These are phyloP conservation scores for Wallacemonas sp. DNA, from an alignment of 208 protist genomes.

Conservation along the genomic window DNA sequence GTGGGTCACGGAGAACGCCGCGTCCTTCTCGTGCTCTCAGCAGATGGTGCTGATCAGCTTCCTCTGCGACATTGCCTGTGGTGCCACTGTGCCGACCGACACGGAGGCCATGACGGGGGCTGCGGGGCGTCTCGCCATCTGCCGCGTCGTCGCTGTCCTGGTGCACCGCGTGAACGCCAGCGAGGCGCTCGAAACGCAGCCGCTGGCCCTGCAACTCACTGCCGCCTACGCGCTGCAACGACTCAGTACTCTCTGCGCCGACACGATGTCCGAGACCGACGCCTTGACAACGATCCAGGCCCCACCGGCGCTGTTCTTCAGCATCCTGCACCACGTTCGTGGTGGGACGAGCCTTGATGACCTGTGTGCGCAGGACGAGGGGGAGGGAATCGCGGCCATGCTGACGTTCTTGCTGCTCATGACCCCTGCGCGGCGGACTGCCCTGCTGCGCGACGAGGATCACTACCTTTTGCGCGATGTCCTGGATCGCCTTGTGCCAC, in stretches of 20 bases:
- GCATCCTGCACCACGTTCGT: conserved; percentile 54
- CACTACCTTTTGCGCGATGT: conserved; percentile 27
- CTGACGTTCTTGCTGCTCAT: conserved; percentile 46
- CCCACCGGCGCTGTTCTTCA: conserved; percentile 54
- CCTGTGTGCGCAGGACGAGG: conserved; percentile 26
- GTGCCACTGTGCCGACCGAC: background rate
- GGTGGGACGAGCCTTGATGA: conserved; percentile 13
- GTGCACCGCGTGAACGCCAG: conserved; percentile 26
- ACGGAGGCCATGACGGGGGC: background rate
- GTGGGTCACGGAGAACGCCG: conserved; percentile 49
- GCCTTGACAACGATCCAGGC: conserved; percentile 23
- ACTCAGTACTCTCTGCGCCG: conserved; percentile 20
- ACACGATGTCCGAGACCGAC: conserved; percentile 16
- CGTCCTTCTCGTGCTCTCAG: conserved; percentile 72
- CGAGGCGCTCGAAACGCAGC: conserved; percentile 70
- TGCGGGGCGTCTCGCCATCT: background rate
- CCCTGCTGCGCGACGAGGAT: conserved; percentile 29
- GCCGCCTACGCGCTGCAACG: conserved; percentile 62
- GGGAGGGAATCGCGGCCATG: conserved; percentile 31
- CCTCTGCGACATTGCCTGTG: conserved; percentile 59
- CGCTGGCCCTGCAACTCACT: conserved; percentile 56
- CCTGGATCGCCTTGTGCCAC: background rate
- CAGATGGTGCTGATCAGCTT: conserved; percentile 68
- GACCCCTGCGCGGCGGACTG: conserved; percentile 23
- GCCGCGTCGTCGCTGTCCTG: conserved; percentile 23